phyloP scores from a whole-genome alignment of 2,329 filamentous ascomycete species.

The Cercospora nicotianae region DNA sequence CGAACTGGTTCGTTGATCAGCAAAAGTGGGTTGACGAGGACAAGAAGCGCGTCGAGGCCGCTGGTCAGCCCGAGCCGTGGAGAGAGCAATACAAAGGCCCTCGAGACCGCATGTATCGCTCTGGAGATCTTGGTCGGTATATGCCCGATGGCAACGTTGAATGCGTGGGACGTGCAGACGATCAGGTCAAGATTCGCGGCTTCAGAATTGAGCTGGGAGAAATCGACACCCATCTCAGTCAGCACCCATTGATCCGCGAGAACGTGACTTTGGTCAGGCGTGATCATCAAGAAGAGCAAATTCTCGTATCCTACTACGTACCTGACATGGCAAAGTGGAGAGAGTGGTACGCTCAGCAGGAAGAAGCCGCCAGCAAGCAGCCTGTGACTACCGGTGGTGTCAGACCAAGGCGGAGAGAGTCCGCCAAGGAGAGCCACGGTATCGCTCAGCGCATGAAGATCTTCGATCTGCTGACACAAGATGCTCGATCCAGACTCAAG shows the following conservation, averaged over 20 bases:
- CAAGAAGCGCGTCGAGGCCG: constrained; percentile 51
- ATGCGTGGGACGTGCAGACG: constrained; percentile 76
- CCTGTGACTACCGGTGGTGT: constrained; percentile 19
- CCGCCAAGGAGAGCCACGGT: constrained; percentile 35
- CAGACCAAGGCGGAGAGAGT: constrained; percentile 28
- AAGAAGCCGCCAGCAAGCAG: constrained; percentile 28
- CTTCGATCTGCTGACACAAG: constrained; percentile 61
- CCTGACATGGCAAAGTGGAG: constrained; percentile 76
- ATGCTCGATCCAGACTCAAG: constrained; percentile 68
- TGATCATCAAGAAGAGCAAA: constrained; percentile 81
- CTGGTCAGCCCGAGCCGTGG: constrained; percentile 67
- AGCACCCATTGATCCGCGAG: constrained; percentile 74
- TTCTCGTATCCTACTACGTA: constrained; percentile 85
- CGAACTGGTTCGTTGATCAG: constrained; percentile 82
- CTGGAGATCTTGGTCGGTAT: constrained; percentile 81
- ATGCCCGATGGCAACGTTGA: constrained; percentile 70
- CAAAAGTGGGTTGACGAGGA: constrained; percentile 67
- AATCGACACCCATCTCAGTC: constrained; percentile 80
- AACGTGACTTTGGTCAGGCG: constrained; percentile 82
- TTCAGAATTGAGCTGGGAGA: constrained; percentile 95
- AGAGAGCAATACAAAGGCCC: constrained; percentile 75
- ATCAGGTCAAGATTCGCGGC: constrained; percentile 93
- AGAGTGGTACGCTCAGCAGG: constrained; percentile 59
- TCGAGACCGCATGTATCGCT: constrained; percentile 81
- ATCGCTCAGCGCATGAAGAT: constrained; percentile 51